phyloP scores from a whole-genome alignment of 306 rosid genomes.

The Prunus mongolica region DNA sequence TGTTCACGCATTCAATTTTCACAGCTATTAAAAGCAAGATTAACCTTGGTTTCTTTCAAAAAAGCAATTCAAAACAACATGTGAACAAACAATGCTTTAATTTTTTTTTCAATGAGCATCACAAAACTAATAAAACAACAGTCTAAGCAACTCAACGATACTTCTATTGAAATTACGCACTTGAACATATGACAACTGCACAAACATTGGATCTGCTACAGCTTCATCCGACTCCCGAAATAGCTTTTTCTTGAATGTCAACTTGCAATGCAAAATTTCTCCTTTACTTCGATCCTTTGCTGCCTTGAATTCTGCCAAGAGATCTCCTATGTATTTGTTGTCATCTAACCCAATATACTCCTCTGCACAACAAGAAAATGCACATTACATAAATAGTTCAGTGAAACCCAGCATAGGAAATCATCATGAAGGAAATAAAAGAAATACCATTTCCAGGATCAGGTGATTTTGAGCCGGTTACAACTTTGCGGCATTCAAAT shows the following conservation, averaged over 20 bases:
- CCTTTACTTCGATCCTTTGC: conserved; percentile 92
- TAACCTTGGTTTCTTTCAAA: neutral
- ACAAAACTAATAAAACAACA: neutral
- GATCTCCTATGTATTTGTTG: conserved; percentile 86
- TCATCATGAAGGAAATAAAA: conserved; percentile 14
- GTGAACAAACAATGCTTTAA: neutral
- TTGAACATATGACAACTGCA: conserved; percentile 90
- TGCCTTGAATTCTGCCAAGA: conserved; percentile 75
- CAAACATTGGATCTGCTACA: conserved; percentile 84
- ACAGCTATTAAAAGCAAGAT: neutral
- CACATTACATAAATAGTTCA: conserved; percentile 25
- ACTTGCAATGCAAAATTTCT: conserved; percentile 86
- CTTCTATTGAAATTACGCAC: conserved; percentile 35
- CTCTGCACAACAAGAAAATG: conserved; percentile 52
- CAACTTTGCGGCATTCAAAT: conserved; percentile 82
- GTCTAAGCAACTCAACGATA: neutral
- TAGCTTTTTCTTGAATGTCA: conserved; percentile 73
- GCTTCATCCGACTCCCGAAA: conserved; percentile 97
- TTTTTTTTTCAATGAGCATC: neutral
- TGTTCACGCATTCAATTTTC: neutral
- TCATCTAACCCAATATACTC: conserved; percentile 86
- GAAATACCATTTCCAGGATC: conserved; percentile 71
- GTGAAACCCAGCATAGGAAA: conserved; percentile 11
- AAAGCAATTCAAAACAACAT: neutral
- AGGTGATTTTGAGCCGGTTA: conserved; percentile 65